Percentiles rank a stretch among this genome's conserved stretches.
Evolutionary conservation across 169 alveolate genomes (phyloP).

Genomic region (Cryptosporidium felis): DNA sequence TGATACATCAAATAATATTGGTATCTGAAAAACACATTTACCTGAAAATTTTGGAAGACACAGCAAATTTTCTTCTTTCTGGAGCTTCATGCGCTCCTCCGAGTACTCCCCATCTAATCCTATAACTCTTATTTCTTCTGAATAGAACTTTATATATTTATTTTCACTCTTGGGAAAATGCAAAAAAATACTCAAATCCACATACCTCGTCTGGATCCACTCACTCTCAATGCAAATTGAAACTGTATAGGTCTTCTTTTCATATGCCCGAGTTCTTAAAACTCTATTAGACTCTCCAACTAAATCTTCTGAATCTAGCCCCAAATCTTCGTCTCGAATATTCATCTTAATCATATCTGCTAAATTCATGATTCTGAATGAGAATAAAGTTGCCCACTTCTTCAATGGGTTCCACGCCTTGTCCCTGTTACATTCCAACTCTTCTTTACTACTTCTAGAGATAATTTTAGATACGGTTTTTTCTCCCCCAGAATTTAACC

Average conservation of each 20-base stretch:
- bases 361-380: neutral
- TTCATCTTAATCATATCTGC: neutral
- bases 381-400: slow-evolving; percentile 41
- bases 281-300: neutral
- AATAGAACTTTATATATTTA: neutral
- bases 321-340: neutral
- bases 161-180: neutral
- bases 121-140: slow-evolving; percentile 3
- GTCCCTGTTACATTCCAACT: slow-evolving; percentile 17
- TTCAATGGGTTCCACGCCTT: slow-evolving; percentile 63
- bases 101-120: neutral
- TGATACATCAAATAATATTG: slow-evolving; percentile 10
- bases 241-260: neutral
- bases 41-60: slow-evolving; percentile 48
- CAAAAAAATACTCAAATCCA: slow-evolving; percentile 5
- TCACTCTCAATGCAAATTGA: slow-evolving; percentile 8
- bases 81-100: neutral
- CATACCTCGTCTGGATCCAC: slow-evolving; percentile 17
- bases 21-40: slow-evolving; percentile 14
- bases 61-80: neutral
- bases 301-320: neutral
- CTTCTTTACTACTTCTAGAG: neutral
- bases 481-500: neutral
- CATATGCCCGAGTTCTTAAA: neutral
- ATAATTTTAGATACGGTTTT: neutral